Percentiles rank a stretch among this genome's conserved stretches.
Conservation (phyloP, 1,284 basidiomycete genomes). For the Cryptococcus wingfieldii region DNA sequence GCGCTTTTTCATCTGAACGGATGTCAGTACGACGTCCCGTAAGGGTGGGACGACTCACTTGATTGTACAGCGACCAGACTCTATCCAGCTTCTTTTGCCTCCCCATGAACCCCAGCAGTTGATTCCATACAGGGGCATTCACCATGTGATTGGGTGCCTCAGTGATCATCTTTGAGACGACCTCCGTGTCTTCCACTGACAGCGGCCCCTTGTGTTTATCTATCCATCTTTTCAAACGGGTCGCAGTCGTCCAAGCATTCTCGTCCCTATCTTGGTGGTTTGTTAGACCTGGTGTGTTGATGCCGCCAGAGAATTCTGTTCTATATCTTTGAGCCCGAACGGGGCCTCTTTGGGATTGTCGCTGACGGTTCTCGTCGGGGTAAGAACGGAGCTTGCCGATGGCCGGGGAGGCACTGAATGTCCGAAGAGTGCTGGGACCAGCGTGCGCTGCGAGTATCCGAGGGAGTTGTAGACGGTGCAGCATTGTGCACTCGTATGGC, state of each 20-base stretch:
- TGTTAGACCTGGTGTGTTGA: too few species aligned
- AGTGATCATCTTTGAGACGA: constrained; percentile 26
- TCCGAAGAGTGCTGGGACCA: too few species aligned
- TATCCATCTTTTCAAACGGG: constrained; percentile 22
- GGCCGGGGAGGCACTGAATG: too few species aligned
- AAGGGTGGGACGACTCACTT: constrained; percentile 24
- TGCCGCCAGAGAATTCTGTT: too few species aligned
- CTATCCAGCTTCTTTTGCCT: constrained; percentile 29
- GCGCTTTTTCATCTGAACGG: constrained; percentile 46
- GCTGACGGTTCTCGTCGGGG: too few species aligned
- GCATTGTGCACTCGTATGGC: too few species aligned
- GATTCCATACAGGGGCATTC: constrained; percentile 43
- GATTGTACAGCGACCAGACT: constrained; percentile 43
- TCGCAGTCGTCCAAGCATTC: constrained; percentile 16
- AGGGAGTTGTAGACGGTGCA: too few species aligned
- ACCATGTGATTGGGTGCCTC: constrained; percentile 21
- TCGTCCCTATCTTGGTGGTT: not conserved
- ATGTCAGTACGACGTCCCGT: not conserved
- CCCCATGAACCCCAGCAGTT: constrained; percentile 35
- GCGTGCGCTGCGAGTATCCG: too few species aligned
- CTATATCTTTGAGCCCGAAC: too few species aligned
- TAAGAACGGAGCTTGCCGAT: too few species aligned
- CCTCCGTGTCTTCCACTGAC: constrained; percentile 19
- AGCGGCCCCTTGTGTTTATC: constrained; percentile 17
- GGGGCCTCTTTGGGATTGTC: too few species aligned